phyloP scores from a whole-genome alignment of 148 eudicot genomes.

The Amaranthus cruentus region DNA sequence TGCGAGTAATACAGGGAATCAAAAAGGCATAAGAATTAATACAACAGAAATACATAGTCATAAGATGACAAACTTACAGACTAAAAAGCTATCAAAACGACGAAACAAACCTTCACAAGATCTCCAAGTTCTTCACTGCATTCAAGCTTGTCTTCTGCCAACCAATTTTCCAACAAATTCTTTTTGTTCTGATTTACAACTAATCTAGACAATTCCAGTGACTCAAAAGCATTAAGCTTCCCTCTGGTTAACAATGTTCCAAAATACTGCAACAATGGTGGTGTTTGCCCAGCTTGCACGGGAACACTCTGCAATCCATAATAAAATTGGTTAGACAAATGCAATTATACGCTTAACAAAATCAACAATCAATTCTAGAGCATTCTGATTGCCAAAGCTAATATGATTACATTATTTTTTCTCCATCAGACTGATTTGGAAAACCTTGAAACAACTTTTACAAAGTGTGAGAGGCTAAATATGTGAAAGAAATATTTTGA shows the following conservation, averaged over 20 bases:
- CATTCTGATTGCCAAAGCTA: too few species aligned
- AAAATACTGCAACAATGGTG: too few species aligned
- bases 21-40: not conserved
- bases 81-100: too few species aligned
- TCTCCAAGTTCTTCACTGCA: conserved; percentile 99
- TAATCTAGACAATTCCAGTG: conserved; percentile 81
- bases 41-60: not conserved
- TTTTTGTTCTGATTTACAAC: conserved; percentile 96
- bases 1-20: conserved; percentile 26
- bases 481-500: too few species aligned
- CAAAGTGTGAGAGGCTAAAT: not conserved
- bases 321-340: not conserved
- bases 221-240: conserved; percentile 23
- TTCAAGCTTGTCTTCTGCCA: conserved; percentile 96
- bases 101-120: conserved; percentile 75
- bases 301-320: conserved; percentile 55
- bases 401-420: too few species aligned
- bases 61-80: not conserved
- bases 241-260: too few species aligned
- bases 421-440: too few species aligned
- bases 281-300: too few species aligned
- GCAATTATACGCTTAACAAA: not conserved
- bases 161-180: conserved; percentile 90
- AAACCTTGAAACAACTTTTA: too few species aligned
- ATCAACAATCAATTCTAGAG: not conserved